phyloP scores from a whole-genome alignment of 2,329 filamentous ascomycete genomes.

The Arthrobotrys sphaeroides region DNA sequence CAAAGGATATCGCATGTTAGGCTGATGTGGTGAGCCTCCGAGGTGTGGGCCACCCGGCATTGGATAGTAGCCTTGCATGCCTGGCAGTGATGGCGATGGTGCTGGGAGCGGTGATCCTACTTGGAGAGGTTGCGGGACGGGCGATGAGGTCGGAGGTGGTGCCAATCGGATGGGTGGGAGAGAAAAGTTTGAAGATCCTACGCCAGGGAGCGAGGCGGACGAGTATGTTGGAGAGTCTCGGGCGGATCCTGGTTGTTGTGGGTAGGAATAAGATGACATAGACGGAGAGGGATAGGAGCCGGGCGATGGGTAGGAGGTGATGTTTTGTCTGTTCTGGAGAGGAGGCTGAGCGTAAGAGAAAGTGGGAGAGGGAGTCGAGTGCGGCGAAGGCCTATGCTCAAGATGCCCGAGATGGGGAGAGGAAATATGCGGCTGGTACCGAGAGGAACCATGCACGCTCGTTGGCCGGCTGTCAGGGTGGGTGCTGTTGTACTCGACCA shows the following conservation, averaged over 20 bases:
- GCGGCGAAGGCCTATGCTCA: slow-evolving; percentile 57
- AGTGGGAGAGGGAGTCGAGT: slow-evolving; percentile 58
- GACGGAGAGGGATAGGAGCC: slow-evolving; percentile 66
- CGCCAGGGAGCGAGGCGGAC: slow-evolving; percentile 63
- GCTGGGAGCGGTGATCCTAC: slow-evolving; percentile 68
- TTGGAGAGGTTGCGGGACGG: slow-evolving; percentile 60
- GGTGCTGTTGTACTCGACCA: slow-evolving; percentile 58
- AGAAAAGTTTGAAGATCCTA: slow-evolving; percentile 64
- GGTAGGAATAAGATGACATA: slow-evolving; percentile 66
- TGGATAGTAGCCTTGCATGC: slow-evolving; percentile 67
- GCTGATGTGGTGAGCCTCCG: slow-evolving; percentile 66
- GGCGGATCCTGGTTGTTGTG: slow-evolving; percentile 58
- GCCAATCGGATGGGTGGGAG: slow-evolving; percentile 65
- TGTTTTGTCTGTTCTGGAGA: slow-evolving; percentile 56
- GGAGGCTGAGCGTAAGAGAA: slow-evolving; percentile 57
- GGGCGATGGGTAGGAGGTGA: slow-evolving; percentile 63
- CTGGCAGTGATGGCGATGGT: slow-evolving; percentile 61
- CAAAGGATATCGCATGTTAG: slow-evolving; percentile 66
- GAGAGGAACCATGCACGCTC: slow-evolving; percentile 56
- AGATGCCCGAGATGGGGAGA: slow-evolving; percentile 57
- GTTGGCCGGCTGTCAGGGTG: slow-evolving; percentile 55
- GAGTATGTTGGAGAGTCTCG: slow-evolving; percentile 62
- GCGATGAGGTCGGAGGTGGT: slow-evolving; percentile 63
- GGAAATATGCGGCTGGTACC: slow-evolving; percentile 55
- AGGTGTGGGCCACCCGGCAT: slow-evolving; percentile 63